These are phyloP conservation scores for Euphorbia celastroides DNA, from an alignment of 441 rosid species.

Conservation along the genomic window DNA sequence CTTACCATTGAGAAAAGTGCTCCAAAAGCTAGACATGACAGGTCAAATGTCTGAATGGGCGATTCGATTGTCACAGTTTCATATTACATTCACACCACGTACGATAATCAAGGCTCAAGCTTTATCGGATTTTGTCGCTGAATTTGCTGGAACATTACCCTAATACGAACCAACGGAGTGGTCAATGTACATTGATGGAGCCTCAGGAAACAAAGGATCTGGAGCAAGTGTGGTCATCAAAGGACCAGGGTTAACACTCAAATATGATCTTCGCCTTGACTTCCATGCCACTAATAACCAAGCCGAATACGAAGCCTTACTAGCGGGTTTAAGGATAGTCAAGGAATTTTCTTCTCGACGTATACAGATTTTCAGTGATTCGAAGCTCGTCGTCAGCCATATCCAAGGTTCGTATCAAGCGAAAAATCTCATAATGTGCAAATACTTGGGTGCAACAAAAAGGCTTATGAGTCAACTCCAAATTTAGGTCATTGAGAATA, in stretches of 20 bases:
- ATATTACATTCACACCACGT: too few species aligned
- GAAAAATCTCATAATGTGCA: background rate
- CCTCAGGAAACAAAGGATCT: background rate
- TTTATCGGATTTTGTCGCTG: too few species aligned
- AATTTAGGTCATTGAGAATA: too few species aligned
- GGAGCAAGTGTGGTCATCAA: background rate
- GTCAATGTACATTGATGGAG: background rate
- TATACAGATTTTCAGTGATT: background rate
- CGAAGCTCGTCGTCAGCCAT: background rate
- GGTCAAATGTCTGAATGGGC: too few species aligned
- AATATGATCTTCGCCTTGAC: background rate
- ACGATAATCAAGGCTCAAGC: too few species aligned
- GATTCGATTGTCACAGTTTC: too few species aligned
- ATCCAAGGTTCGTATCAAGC: background rate
- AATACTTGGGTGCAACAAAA: background rate
- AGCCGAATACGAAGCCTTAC: background rate
- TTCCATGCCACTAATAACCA: background rate
- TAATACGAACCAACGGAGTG: too few species aligned
- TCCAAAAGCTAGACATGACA: too few species aligned
- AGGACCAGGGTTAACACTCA: background rate
- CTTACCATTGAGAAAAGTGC: too few species aligned
- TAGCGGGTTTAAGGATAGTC: background rate
- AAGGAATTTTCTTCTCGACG: background rate
- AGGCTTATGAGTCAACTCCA: background rate
- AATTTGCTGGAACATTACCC: too few species aligned